phyloP scores from a whole-genome alignment of 768 basidiomycete genomes.

The Panaeolus cyanescens region DNA sequence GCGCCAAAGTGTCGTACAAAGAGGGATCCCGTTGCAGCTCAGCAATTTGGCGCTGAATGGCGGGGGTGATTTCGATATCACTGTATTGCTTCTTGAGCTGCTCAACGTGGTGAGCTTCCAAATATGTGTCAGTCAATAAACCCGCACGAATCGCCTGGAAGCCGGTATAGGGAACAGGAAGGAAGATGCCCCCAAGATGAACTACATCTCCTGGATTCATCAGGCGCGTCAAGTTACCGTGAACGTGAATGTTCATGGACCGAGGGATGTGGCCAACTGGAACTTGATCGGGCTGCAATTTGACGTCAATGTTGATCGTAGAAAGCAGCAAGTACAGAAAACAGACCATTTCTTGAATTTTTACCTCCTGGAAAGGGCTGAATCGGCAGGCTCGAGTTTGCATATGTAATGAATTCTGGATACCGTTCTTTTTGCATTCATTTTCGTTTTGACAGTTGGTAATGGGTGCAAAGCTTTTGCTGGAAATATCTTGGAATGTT shows the following conservation, averaged over 20 bases:
- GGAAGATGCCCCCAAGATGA: constrained; percentile 94
- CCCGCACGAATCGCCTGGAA: constrained; percentile 97
- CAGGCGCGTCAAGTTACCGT: constrained; percentile 84
- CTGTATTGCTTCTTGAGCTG: constrained; percentile 98
- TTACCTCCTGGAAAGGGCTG: constrained; percentile 97
- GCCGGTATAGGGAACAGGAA: constrained; percentile 96
- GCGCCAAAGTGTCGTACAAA: constrained; percentile 87
- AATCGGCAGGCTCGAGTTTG: constrained; percentile 97
- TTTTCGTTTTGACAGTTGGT: constrained; percentile 84
- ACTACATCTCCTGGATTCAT: constrained; percentile 97
- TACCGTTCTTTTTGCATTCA: constrained; percentile 83
- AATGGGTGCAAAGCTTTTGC: constrained; percentile 89
- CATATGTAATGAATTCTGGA: constrained; percentile 94
- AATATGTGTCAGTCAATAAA: constrained; percentile 94
- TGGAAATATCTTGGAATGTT: constrained; percentile 96
- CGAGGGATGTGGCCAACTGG: constrained; percentile 99
- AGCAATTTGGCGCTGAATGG: constrained; percentile 69
- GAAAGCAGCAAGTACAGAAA: not conserved
- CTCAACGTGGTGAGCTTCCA: constrained; percentile 87
- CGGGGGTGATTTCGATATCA: constrained; percentile 90
- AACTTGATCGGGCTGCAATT: constrained; percentile 88
- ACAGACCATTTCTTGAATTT: constrained; percentile 96
- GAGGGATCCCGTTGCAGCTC: constrained; percentile 72
- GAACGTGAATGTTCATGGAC: constrained; percentile 96
- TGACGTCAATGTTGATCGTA: constrained; percentile 7